Base-by-base conservation (phyloP, 1,139 yeast genomes). In the Debaryomyces singareniensis region DNA sequence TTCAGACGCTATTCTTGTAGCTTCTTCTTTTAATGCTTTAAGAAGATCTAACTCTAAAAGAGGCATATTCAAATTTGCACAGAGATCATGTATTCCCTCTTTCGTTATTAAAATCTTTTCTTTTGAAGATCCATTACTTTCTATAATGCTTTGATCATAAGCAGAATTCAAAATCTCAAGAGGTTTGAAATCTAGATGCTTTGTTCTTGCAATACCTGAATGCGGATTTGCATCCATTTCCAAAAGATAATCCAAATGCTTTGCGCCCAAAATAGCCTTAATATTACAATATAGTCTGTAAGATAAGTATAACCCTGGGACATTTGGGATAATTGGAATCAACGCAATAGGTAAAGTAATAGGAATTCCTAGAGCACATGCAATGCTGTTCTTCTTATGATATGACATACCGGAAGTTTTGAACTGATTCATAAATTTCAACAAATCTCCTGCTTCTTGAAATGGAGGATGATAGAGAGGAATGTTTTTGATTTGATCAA, bases 231-330 rank as follows among this genome's bases (percentile, higher is more conserved):
- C 14, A 7, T 23, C 25, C 13, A 16, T 15, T 30, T 53, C 59
- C 24, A 75, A 53, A 37, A 81, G 56, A 42, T 71, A 72, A 25
- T 63, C 55, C 41, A 86, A 56, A 47, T 85, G 94, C 40, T 68
- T 63, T 5, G 86, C 84, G 0, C 96, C 96, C 32, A 73, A 53
- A 35, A 73, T 63, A 1, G 96, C 96, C 47, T 82, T 84, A 47
- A 78, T 66, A 51, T 89, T 85, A 47, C 96, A 85, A 58, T 86
- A 91, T 13, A 83, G 68, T 40, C 98, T 68, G 53, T 82, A 91
- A 4, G 83, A 66, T 27, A 89, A 55, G 49, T 87, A 91, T 45
- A 91, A 81, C 0, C 96, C 96, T 0, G 98, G 98, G n/a, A 91
- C 73, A 44, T 91, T 91, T 13, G 98, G 98, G 2, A 89, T 53